phyloP scores from a whole-genome alignment of 2,329 filamentous ascomycete species.

The Penicillium sp. region DNA sequence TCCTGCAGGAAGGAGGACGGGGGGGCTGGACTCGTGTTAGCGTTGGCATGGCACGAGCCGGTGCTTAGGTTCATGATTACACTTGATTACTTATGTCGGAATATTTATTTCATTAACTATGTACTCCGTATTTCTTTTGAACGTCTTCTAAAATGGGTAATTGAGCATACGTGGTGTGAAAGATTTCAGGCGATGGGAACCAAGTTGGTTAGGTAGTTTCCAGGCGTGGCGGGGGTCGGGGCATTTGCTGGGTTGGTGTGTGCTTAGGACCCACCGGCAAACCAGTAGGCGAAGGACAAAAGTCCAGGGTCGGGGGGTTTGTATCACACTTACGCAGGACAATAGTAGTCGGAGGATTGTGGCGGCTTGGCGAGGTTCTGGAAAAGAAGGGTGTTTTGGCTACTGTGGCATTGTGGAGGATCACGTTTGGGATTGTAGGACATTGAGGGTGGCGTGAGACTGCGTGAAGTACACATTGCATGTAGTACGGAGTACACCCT shows the following conservation, averaged over 20 bases:
- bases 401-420: not conserved
- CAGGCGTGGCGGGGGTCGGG: too few species aligned
- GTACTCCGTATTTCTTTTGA: too few species aligned
- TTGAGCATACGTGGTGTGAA: not conserved
- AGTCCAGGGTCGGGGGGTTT: not conserved
- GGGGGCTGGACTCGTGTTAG: not conserved
- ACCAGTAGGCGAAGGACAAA: not conserved
- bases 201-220: not conserved
- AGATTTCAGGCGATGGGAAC: not conserved
- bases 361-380: not conserved
- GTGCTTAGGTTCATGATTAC: not conserved
- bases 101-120: not conserved
- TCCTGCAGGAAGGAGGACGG: slow-evolving; percentile 4
- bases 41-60: not conserved
- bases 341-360: not conserved
- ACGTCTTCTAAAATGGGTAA: not conserved
- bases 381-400: not conserved
- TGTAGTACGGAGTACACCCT: too few species aligned
- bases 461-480: not conserved
- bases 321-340: not conserved
- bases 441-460: not conserved
- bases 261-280: not conserved
- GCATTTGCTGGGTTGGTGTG: not conserved
- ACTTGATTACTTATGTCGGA: not conserved
- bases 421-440: not conserved